Conservation (phyloP, 2,329 filamentous ascomycete species). For the Colletotrichum truncatum region DNA sequence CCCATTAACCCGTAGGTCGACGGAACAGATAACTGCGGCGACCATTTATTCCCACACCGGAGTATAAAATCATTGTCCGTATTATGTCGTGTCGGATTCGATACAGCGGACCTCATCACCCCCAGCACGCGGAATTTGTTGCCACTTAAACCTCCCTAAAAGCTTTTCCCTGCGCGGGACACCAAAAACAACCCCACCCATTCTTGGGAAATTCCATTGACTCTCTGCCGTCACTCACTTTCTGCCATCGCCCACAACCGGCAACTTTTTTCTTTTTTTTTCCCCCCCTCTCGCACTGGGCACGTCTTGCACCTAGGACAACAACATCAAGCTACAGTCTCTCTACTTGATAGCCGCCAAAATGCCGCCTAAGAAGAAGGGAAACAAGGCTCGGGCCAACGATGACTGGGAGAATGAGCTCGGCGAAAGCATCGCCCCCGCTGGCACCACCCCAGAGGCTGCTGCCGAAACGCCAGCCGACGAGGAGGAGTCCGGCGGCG, state of each 20-base stretch:
- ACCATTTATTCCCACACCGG: not conserved
- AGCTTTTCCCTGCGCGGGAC: conserved; percentile 2
- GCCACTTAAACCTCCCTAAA: conserved; percentile 5
- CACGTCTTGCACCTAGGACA: not conserved
- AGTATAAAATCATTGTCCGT: not conserved
- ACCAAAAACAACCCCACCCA: conserved; percentile 21
- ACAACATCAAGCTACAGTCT: not conserved
- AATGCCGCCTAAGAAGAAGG: conserved; percentile 97
- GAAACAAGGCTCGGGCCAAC: conserved; percentile 80
- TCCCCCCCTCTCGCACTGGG: not conserved
- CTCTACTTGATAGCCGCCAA: conserved; percentile 40
- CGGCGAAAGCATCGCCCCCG: conserved; percentile 77
- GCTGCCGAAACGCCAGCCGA: conserved; percentile 60
- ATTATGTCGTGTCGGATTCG: conserved; percentile 22
- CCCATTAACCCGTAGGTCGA: not conserved
- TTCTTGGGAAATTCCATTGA: conserved; percentile 18
- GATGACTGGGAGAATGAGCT: conserved; percentile 97
- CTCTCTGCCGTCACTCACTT: conserved; percentile 11
- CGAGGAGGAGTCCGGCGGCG: conserved; percentile 64
- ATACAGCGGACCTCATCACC: not conserved
- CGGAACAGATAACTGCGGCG: not conserved
- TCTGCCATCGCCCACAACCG: conserved; percentile 14
- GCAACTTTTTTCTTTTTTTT: conserved; percentile 15
- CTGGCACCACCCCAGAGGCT: conserved; percentile 59
- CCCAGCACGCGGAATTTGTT: conserved; percentile 10